Base-by-base conservation (phyloP, 306 rosid species). In the Vicia faba region DNA sequence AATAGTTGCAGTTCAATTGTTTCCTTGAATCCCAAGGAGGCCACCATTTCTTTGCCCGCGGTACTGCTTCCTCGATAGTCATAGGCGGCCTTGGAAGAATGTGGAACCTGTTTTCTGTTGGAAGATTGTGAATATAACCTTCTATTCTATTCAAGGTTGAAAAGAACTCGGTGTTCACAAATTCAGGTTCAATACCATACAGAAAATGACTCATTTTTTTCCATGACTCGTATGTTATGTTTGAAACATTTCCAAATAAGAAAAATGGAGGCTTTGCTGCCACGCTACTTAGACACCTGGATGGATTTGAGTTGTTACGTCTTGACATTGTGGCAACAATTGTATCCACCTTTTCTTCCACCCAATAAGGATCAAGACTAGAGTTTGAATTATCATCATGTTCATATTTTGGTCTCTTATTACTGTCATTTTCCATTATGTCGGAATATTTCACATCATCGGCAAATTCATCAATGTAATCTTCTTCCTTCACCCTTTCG, bases 101-200 rank as follows among this genome's bases (percentile, higher is more conserved):
- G 68, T 69, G 86, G 70, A 68, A 81, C 73, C 98, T 87, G 72
- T 83, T 83, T 74, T 78, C 91, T 26, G 76, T 69, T 20, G 98
- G 96, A 77, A 93, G 98, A 74, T 93, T 93, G 84, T 93, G 98
- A 46, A 88, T 69, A 43, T 93, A 89, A 8, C 97, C 96, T 88
- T 93, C 97, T 48, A 36, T 83, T 80, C 98, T 89, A 56, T 69
- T 78, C 65, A 87, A 51, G 59, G 97, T 89, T 0, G 98, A 89
- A 81, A 88, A 93, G 51, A 55, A 75, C 68, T 58, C 87, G 13
- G 85, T 71, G 75, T 84, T 81, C 64, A 77, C 96, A 64, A 76
- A 87, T 60, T 93, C 98, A 63, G 98, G 96, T 77, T 86, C 86
- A 71, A 84, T 36, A 29, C 70, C 81, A 78, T 93, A 88, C 46